Evolutionary conservation across 257 asterid genomes (phyloP), one percentile per base, ranked within the genome.

Genomic region (Fraxinus americana): DNA sequence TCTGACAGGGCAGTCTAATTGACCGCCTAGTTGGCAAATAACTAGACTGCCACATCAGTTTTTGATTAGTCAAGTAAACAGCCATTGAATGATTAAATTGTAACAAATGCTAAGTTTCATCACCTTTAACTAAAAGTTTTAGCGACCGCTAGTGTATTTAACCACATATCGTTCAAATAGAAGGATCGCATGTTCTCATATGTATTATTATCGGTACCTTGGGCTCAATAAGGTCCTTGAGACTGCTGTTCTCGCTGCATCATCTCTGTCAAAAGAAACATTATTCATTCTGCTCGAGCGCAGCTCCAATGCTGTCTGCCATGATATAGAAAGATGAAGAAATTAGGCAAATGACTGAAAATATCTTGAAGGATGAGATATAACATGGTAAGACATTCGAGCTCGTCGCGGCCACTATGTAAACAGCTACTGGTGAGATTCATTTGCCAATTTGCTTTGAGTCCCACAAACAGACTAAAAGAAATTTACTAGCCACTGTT

Each of bases 301-400:
- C 89, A 89, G 79, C 76, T 89, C 93, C 90, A 73, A 30, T 50
- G 88, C 88, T 73, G 93, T 85, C 93, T 89, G 84, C 63, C 72
- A 79, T 13, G 67, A 27, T 50, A 50, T 29, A 38, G 50, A 50
- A 32, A 30, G 29, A 21, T 6, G 6, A 73, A 32, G 32, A 38
- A 74, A 38, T 74, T 34, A 25, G 34, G 34, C 17, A 25, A 34
- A 23, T 23, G 32, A 10, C 6, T 61, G 67, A 59, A 59, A 21
- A 59, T 23, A 8, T 59, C 14, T 59, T 23, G 3, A 2, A n/a
- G 30, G 66, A 8, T 52, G 19, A 2, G 23, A 17, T 52, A 52
- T 5, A 52, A 52, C 23, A n/a, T 59, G 9, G 23, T 1, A 2
- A 23, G 30, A 8, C 30, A 59, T 59, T 23, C 10, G 63, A 52